Evolutionary conservation across 2,329 filamentous ascomycete species (phyloP).

Genomic region (Tympanopsis confertula): DNA sequence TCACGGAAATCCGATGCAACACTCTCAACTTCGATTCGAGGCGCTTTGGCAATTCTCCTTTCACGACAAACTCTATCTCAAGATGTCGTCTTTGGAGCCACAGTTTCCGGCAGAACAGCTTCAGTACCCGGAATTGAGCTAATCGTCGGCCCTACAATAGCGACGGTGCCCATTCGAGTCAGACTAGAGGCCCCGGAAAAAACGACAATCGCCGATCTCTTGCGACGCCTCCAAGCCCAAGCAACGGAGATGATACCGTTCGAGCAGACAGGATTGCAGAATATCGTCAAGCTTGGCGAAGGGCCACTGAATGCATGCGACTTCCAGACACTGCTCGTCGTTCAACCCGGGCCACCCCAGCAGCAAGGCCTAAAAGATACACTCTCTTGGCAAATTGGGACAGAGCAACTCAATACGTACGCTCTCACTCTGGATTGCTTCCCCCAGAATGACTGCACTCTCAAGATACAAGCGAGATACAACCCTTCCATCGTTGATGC

Average conservation of each 20-base stretch:
- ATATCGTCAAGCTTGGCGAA: neutral
- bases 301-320: neutral
- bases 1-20: too few relatives aligned
- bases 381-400: too few relatives aligned
- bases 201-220: conserved; percentile 5
- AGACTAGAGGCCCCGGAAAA: neutral
- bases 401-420: too few relatives aligned
- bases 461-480: too few relatives aligned
- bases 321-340: conserved; percentile 35
- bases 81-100: neutral
- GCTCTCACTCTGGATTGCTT: too few relatives aligned
- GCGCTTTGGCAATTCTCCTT: conserved; percentile 44
- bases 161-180: neutral
- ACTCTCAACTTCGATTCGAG: conserved; percentile 44
- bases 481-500: too few relatives aligned
- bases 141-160: neutral
- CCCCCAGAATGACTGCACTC: too few relatives aligned
- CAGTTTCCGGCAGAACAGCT: neutral
- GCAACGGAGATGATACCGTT: neutral
- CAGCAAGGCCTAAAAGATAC: too few relatives aligned
- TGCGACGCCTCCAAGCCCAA: neutral
- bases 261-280: neutral
- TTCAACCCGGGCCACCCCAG: too few relatives aligned
- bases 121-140: neutral
- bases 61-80: conserved; percentile 33